These are phyloP conservation scores for Neonectria coccinea DNA, from an alignment of 2,329 filamentous ascomycete species.

Conservation along the genomic window DNA sequence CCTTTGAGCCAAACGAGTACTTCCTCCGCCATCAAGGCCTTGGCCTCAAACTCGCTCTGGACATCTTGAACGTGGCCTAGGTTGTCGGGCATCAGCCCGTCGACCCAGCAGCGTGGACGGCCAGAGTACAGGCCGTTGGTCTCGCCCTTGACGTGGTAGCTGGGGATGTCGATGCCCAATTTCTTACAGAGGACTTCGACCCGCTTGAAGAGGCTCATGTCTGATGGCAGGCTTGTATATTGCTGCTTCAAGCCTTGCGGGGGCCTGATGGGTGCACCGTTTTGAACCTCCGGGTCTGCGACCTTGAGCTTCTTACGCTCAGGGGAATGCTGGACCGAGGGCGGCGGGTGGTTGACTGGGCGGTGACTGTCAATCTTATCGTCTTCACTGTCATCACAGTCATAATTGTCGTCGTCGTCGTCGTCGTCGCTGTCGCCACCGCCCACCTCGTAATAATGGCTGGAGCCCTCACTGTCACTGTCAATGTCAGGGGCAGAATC, in stretches of 20 bases:
- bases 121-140: conserved; percentile 52
- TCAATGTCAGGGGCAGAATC: background rate
- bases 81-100: conserved; percentile 46
- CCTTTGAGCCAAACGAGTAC: conserved; percentile 54
- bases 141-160: conserved; percentile 47
- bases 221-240: background rate
- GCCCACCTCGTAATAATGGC: too few relatives aligned
- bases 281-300: conserved; percentile 30
- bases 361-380: background rate
- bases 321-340: conserved; percentile 21
- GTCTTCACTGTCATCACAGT: background rate
- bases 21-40: conserved; percentile 54
- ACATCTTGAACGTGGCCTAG: conserved; percentile 51
- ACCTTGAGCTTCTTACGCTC: conserved; percentile 30
- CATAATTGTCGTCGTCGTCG: background rate
- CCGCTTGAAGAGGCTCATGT: conserved; percentile 38
- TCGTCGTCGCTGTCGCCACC: background rate
- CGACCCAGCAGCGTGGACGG: conserved; percentile 49
- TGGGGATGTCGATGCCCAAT: conserved; percentile 50
- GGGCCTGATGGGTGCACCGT: conserved; percentile 12
- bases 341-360: conserved; percentile 12
- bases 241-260: background rate
- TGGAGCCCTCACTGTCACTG: background rate
- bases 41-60: conserved; percentile 51
- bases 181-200: conserved; percentile 49